A percentile compares a stretch with the other conserved stretches of the same genome.
These are phyloP conservation scores for Millerago galiae DNA, from an alignment of 805 yeast species.

Conservation along the genomic window DNA sequence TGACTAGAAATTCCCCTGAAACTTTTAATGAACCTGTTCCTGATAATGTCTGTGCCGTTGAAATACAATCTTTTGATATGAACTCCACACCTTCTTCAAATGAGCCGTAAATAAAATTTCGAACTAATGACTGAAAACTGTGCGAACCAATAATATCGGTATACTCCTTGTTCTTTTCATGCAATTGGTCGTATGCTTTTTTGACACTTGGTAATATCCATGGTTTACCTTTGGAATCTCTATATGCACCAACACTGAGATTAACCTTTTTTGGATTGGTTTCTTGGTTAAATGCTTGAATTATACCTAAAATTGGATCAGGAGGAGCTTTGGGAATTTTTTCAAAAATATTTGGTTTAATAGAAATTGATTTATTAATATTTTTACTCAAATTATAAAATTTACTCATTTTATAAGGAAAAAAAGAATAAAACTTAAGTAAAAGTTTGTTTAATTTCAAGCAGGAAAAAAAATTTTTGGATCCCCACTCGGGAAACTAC, in stretches of 20 bases:
- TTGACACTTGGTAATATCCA: slow-evolving; percentile 77
- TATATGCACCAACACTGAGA: slow-evolving; percentile 62
- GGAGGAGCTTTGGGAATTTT: slow-evolving; percentile 53
- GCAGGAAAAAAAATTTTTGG: no score
- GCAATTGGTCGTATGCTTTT: slow-evolving; percentile 45
- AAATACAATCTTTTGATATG: slow-evolving; percentile 52
- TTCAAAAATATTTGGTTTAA: slow-evolving; percentile 4
- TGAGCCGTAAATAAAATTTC: slow-evolving; percentile 65
- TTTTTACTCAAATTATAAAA: no score
- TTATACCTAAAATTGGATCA: slow-evolving; percentile 78
- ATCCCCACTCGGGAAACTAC: no score
- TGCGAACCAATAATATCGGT: slow-evolving; percentile 80
- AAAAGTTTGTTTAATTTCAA: no score
- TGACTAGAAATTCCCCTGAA: slow-evolving; percentile 67
- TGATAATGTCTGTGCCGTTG: slow-evolving; percentile 82
- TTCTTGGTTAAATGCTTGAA: slow-evolving; percentile 69
- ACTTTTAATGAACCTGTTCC: slow-evolving; percentile 95
- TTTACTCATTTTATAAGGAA: no score
- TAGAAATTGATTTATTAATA: no score
- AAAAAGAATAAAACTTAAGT: no score
- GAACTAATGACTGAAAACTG: slow-evolving; percentile 58
- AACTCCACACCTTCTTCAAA: slow-evolving; percentile 51
- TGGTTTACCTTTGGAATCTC: slow-evolving; percentile 84
- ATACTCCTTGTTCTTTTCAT: slow-evolving; percentile 66
- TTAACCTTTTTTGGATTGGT: slow-evolving; percentile 48